A percentile compares a stretch with the other conserved stretches of the same genome.
phyloP scores from a whole-genome alignment of 306 rosid species.

The Gleditsia sinensis region DNA sequence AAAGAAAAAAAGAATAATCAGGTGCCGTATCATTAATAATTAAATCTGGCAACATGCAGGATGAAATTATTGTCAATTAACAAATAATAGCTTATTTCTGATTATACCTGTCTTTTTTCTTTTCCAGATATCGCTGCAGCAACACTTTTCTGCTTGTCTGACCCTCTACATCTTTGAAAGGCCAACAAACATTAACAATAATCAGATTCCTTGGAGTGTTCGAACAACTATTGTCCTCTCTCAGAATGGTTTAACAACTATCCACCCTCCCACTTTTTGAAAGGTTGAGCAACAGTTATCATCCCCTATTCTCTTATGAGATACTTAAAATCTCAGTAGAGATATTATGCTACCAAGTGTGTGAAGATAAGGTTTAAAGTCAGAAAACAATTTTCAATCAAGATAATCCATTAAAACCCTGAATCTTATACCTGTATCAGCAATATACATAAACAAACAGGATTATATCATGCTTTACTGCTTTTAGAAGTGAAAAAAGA shows the following conservation, averaged over 20 bases:
- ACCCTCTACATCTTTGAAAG: conserved; percentile 79
- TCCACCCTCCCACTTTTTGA: background rate
- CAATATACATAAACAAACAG: conserved; percentile 2
- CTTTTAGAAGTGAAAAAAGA: conserved; percentile 26
- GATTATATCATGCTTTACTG: conserved; percentile 6
- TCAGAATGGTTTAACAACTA: background rate
- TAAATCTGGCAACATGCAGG: conserved; percentile 17
- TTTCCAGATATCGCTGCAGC: conserved; percentile 85
- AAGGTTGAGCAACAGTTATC: background rate
- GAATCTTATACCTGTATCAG: background rate
- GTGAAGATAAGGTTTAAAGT: conserved; percentile 3
- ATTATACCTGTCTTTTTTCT: conserved; percentile 89
- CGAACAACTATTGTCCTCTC: background rate
- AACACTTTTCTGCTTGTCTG: conserved; percentile 80
- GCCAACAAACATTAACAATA: conserved; percentile 28
- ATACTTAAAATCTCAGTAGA: conserved; percentile 4
- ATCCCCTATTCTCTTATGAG: background rate
- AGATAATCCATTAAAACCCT: background rate
- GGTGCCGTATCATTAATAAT: conserved; percentile 34
- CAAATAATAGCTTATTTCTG: conserved; percentile 31
- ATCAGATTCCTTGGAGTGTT: conserved; percentile 23
- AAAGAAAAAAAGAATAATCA: conserved; percentile 48
- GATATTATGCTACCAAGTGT: conserved; percentile 5
- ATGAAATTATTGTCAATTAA: conserved; percentile 28
- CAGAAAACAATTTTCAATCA: background rate